phyloP scores from a whole-genome alignment of 257 asterid species.

The Nicotiana noctiflora region DNA sequence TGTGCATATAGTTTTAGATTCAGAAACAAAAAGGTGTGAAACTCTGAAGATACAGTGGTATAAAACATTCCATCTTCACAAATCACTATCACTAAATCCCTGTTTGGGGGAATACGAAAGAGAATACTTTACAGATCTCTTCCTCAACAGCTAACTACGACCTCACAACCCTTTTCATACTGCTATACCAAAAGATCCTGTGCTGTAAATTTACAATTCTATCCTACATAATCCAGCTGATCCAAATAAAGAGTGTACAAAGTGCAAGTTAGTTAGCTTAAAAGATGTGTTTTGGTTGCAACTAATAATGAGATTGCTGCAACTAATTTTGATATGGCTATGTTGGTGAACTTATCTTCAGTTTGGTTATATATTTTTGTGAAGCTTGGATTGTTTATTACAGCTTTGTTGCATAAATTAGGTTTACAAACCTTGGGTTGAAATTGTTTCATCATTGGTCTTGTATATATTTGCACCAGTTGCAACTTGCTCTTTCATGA shows the following conservation, averaged over 20 bases:
- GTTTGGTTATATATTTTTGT: no score
- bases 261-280: no score
- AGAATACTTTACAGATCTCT: conserved; percentile 2
- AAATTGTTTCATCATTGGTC: no score
- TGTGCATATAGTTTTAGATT: neutral
- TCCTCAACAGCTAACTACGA: conserved; percentile 6
- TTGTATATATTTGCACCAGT: no score
- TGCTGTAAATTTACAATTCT: conserved; percentile 8
- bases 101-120: neutral
- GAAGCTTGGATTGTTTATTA: no score
- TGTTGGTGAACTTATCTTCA: no score
- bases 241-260: neutral
- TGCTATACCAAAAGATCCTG: neutral
- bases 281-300: no score
- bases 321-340: no score
- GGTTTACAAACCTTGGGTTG: no score
- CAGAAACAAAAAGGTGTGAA: neutral
- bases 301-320: no score
- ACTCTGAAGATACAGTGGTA: conserved; percentile 2
- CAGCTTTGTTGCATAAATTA: no score
- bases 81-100: neutral
- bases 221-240: conserved; percentile 4
- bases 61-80: conserved; percentile 2
- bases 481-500: no score
- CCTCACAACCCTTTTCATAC: conserved; percentile 3